Evolutionary conservation across 257 asterid species (phyloP).

Genomic region (Handroanthus guayacan): DNA sequence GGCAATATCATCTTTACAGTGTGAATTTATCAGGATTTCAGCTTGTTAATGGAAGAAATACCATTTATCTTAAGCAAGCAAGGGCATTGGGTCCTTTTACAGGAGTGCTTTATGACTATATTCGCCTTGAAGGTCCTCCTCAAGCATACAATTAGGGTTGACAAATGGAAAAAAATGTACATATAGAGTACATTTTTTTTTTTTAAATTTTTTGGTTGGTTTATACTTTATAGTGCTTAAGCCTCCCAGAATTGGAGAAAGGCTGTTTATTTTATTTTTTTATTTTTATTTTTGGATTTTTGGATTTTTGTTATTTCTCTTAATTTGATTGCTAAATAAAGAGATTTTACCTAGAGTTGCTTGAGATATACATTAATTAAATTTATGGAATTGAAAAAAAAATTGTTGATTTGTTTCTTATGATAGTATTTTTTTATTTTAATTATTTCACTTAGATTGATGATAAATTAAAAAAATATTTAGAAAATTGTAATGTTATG

Average conservation of each 20-base stretch:
- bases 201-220: neutral
- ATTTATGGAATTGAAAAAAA: too few species aligned
- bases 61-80: slow-evolving; percentile 58
- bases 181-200: slow-evolving; percentile 15
- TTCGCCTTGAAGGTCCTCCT: slow-evolving; percentile 72
- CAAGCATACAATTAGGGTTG: slow-evolving; percentile 12
- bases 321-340: too few species aligned
- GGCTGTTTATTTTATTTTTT: neutral
- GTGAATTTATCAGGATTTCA: slow-evolving; percentile 46
- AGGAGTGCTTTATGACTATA: slow-evolving; percentile 75
- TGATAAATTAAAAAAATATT: too few species aligned
- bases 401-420: too few species aligned
- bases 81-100: slow-evolving; percentile 44
- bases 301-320: too few species aligned
- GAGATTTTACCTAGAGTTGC: too few species aligned
- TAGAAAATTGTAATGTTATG: too few species aligned
- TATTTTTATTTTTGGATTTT: neutral
- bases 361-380: too few species aligned
- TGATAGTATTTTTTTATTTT: too few species aligned
- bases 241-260: slow-evolving; percentile 20
- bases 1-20: slow-evolving; percentile 50
- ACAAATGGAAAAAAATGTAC: neutral
- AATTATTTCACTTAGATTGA: too few species aligned
- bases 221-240: neutral
- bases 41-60: slow-evolving; percentile 54